phyloP scores from a whole-genome alignment of 148 eudicot genomes.

The Beta vulgaris region DNA sequence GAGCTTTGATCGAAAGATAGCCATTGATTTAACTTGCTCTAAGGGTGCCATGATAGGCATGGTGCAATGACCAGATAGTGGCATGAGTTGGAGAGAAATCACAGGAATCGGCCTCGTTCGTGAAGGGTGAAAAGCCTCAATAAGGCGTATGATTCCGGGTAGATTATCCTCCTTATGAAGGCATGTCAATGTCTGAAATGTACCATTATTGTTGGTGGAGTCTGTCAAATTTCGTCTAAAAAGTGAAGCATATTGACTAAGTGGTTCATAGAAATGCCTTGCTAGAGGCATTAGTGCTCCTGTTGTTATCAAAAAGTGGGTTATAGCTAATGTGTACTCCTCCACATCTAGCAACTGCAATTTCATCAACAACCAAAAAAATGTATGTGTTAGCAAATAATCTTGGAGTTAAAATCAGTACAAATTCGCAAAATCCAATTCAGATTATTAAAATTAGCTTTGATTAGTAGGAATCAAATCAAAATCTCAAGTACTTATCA shows the following conservation, averaged over 20 bases:
- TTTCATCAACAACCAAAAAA: neutral
- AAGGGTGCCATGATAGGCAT: constrained; percentile 24
- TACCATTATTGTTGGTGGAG: neutral
- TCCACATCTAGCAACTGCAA: constrained; percentile 20
- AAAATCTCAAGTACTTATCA: too few relatives aligned
- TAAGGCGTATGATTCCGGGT: constrained; percentile 26
- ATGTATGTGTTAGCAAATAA: neutral
- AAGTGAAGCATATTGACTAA: constrained; percentile 18
- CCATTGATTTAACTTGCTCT: constrained; percentile 10
- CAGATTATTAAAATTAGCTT: too few relatives aligned
- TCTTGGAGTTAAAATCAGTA: neutral
- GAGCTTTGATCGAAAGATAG: constrained; percentile 4
- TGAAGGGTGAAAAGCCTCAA: constrained; percentile 24
- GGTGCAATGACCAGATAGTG: constrained; percentile 21
- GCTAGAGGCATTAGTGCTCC: constrained; percentile 21
- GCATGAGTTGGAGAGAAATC: constrained; percentile 27
- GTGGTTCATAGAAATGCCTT: constrained; percentile 20
- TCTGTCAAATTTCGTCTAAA: constrained; percentile 20
- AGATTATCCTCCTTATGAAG: constrained; percentile 30
- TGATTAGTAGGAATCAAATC: too few relatives aligned
- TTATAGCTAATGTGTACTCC: constrained; percentile 11
- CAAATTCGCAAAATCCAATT: neutral
- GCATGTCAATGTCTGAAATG: constrained; percentile 24
- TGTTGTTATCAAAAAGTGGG: constrained; percentile 5
- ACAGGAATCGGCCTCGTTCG: constrained; percentile 19